phyloP scores from a whole-genome alignment of 495 filamentous ascomycete genomes.

The Lophiotrema nucula region DNA sequence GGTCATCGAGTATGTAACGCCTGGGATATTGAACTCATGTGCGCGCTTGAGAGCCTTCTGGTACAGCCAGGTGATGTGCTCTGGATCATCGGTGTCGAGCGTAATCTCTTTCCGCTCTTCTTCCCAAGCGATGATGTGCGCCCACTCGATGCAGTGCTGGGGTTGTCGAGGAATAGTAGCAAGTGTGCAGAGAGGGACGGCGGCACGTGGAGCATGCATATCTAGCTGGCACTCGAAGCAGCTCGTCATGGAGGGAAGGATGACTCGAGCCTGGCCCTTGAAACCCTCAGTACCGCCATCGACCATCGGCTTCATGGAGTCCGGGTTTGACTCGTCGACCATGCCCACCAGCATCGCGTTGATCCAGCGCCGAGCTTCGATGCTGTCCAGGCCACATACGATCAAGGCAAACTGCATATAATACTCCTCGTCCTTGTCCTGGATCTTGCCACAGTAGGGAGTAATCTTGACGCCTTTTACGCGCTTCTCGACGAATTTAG shows the following conservation, averaged over 20 bases:
- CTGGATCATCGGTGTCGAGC: slow-evolving; percentile 94
- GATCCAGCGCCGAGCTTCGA: slow-evolving; percentile 97
- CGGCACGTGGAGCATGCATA: slow-evolving; percentile 91
- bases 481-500: slow-evolving; percentile 81
- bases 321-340: slow-evolving; percentile 75
- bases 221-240: slow-evolving; percentile 99
- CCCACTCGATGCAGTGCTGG: slow-evolving; percentile 99
- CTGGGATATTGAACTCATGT: slow-evolving; percentile 83
- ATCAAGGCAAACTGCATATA: slow-evolving; percentile 97
- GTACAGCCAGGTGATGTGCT: slow-evolving; percentile 96
- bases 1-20: slow-evolving; percentile 94
- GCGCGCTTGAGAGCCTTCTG: slow-evolving; percentile 78
- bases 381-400: slow-evolving; percentile 94
- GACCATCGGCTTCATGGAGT: slow-evolving; percentile 85
- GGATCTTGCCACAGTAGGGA: slow-evolving; percentile 88
- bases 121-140: slow-evolving; percentile 83
- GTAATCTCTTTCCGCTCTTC: slow-evolving; percentile 54
- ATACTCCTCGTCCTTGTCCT: slow-evolving; percentile 95
- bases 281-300: slow-evolving; percentile 98
- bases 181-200: slow-evolving; percentile 94
- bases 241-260: slow-evolving; percentile 85
- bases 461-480: slow-evolving; percentile 90
- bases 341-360: slow-evolving; percentile 89
- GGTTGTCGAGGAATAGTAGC: slow-evolving; percentile 96
- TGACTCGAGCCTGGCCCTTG: slow-evolving; percentile 93